Evolutionary conservation across 2,329 filamentous ascomycete genomes (phyloP), one percentile per base, ranked within the genome.

Genomic region (Alternaria conjuncta): DNA sequence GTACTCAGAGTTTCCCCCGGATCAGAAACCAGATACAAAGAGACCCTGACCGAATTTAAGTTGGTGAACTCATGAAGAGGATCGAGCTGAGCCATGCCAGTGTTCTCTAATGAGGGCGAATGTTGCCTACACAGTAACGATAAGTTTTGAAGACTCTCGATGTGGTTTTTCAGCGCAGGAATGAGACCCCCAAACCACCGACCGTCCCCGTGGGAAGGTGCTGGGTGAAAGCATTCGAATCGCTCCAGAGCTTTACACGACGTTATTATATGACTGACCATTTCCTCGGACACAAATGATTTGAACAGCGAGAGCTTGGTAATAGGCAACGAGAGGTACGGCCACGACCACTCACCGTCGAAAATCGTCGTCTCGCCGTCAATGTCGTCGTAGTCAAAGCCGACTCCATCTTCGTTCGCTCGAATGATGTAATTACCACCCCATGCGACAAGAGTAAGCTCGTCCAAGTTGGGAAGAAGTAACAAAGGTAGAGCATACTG

Each of bases 201-300:
- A 41, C 18, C 36, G 8, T 2, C 0, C n/a, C n/a, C n/a, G n/a
- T n/a, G n/a, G n/a, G n/a, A n/a, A n/a, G n/a, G n/a, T n/a, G n/a
- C n/a, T n/a, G n/a, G n/a, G 9, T 41, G n/a, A 18, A 11, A 18
- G n/a, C 36, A 41, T 41, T 41, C n/a, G 3, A 41, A 41, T 41
- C 36, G 36, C 36, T 41, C n/a, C 9, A 41, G 36, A 18, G 8
- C 36, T 11, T 41, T 41, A 0, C 36, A 41, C n/a, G 36, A 0
- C 0, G 1, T 0, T 41, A 41, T 41, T n/a, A 41, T 41, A 0
- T 18, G 10, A 1, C 18, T 18, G 36, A 18, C 36, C 15, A 3
- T 0, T 1, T 3, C 6, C 36, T 41, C 36, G 3, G 36, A 41
- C 4, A 41, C 0, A 0, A 18, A 4, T 18, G 36, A n/a, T 18